A percentile compares a stretch with the other conserved stretches of the same genome.
Conservation (phyloP, 495 filamentous ascomycete genomes). For the Lophiotrema nucula region DNA sequence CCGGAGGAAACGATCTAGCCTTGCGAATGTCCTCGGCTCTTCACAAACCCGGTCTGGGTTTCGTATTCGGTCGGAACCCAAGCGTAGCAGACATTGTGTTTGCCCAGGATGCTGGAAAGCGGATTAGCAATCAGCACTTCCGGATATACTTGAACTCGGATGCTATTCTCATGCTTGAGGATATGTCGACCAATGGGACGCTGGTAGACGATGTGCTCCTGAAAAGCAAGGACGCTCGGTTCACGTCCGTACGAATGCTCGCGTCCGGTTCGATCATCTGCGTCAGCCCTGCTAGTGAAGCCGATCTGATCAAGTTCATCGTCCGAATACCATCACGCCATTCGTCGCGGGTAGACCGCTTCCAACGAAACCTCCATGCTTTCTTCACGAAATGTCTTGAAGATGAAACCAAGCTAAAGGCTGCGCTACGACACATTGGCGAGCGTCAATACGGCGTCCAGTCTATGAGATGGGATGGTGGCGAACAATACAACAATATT, state of each 20-base stretch:
- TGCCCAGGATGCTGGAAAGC: conserved; percentile 53
- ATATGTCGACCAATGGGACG: conserved; percentile 90
- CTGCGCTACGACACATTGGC: conserved; percentile 6
- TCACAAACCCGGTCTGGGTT: conserved; percentile 64
- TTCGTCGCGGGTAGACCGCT: conserved; percentile 53
- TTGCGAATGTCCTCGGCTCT: conserved; percentile 72
- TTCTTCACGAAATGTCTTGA: conserved; percentile 45
- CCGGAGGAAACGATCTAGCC: conserved; percentile 60
- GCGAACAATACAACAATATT: conserved; percentile 75
- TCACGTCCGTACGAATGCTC: conserved; percentile 57
- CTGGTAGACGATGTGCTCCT: conserved; percentile 70
- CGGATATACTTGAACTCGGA: conserved; percentile 80
- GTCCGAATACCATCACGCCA: conserved; percentile 79
- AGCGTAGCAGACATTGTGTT: conserved; percentile 68
- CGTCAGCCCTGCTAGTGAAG: conserved; percentile 53
- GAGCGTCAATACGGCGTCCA: conserved; percentile 35
- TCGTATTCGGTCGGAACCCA: conserved; percentile 77
- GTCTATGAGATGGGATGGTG: conserved; percentile 74
- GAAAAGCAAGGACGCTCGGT: conserved; percentile 41
- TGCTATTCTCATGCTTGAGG: conserved; percentile 83
- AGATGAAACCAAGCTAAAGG: conserved; percentile 17
- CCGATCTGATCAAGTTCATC: conserved; percentile 64
- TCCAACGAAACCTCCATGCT: conserved; percentile 55
- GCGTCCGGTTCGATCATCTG: conserved; percentile 69
- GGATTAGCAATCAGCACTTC: conserved; percentile 87